A percentile compares a stretch with the other conserved stretches of the same genome.
Conservation (phyloP, 2,329 filamentous ascomycete genomes). For the Ciborinia camelliae region DNA sequence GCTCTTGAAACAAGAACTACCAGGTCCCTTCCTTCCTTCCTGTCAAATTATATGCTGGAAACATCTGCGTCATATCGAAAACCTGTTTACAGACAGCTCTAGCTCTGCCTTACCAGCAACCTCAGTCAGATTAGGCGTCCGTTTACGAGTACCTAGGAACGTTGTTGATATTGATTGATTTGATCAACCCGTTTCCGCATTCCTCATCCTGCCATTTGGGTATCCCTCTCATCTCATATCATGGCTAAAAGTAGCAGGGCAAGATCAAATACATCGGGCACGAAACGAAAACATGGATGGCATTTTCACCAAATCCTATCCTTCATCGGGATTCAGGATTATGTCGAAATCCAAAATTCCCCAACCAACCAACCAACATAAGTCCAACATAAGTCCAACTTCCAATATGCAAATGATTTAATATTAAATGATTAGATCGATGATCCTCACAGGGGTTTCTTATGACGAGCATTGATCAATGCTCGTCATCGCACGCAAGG, state of each 20-base stretch:
- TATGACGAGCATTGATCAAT: too few relatives aligned
- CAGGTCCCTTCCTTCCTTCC: background rate
- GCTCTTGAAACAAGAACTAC: background rate
- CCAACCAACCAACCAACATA: too few relatives aligned
- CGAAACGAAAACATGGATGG: constrained; percentile 10
- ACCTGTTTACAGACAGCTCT: constrained; percentile 9
- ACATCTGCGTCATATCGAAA: constrained; percentile 5
- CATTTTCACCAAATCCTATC: too few relatives aligned
- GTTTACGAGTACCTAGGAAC: too few relatives aligned
- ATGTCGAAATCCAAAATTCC: too few relatives aligned
- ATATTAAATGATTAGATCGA: background rate
- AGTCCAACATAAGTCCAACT: background rate
- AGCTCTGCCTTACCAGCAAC: background rate
- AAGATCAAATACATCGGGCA: too few relatives aligned
- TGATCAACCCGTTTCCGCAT: background rate
- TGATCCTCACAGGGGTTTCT: constrained; percentile 11
- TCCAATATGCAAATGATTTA: too few relatives aligned
- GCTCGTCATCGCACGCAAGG: constrained; percentile 16
- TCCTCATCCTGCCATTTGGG: background rate
- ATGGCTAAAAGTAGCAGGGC: too few relatives aligned
- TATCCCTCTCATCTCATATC: too few relatives aligned
- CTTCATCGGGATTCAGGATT: too few relatives aligned
- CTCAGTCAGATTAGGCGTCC: background rate
- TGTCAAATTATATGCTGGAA: too few relatives aligned
- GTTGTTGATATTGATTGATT: too few relatives aligned